Evolutionary conservation across 441 rosid species (phyloP), one percentile per base, ranked within the genome.

Genomic region (Lepidium campestre): DNA sequence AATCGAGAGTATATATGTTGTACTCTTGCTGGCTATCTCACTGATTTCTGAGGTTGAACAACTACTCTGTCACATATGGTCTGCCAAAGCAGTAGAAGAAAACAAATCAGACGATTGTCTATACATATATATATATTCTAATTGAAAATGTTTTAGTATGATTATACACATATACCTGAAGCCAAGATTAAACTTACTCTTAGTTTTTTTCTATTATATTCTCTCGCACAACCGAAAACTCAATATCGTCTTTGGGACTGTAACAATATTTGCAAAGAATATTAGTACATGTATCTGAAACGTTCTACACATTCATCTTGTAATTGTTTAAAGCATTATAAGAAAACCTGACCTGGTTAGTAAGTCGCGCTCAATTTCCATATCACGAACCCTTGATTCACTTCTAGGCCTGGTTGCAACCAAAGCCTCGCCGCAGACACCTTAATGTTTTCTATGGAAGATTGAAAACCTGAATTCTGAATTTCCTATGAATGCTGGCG

Each of bases 401-500:
- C 85, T 85, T 80, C 97, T 80, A 73, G 96, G 88, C 49, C 97
- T 91, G 58, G 97, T 93, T 74, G 91, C 98, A 61, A 96, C 97
- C 84, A 93, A 56, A 62, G 98, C 98, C 70, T 93, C 98, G 62
- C 97, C 90, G 57, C 83, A 80, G 29, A 93, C 81, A 67, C 85
- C 82, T 50, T 87, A 84, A 55, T 85, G 67, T 50, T 77, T 83
- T 81, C 97, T 82, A 73, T 85, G 96, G 82, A 85, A 90, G n/a
- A n/a, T n/a, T n/a, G n/a, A n/a, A n/a, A n/a, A n/a, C n/a, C n/a
- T n/a, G n/a, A n/a, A n/a, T n/a, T n/a, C n/a, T n/a, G n/a, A 76
- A 93, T 93, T 93, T 70, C 98, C 98, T 31, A 93, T 87, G 71
- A 93, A 93, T 46, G 98, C 94, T 10, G 96, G 93, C 68, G 90